Percentiles rank a stretch among this genome's conserved stretches.
Conservation (phyloP, 345 rosid genomes). For the Rhodamnia rubescens region DNA sequence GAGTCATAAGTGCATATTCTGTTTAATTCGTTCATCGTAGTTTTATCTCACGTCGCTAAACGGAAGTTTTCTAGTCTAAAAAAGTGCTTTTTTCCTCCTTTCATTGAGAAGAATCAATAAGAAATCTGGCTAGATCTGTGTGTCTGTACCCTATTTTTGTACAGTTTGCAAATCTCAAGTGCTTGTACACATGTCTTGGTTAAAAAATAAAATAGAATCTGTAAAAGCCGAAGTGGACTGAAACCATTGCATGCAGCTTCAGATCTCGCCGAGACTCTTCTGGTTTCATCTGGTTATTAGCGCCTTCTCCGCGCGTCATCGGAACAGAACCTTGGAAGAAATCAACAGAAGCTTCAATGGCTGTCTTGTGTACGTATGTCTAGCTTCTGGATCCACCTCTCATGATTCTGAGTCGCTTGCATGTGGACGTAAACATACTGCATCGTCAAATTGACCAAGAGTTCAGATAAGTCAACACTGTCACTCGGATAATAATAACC, state of each 20-base stretch:
- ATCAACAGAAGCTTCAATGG: neutral
- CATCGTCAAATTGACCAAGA: neutral
- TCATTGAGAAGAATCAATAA: neutral
- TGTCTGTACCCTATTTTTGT: neutral
- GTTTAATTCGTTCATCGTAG: neutral
- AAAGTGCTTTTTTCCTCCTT: neutral
- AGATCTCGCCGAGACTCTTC: neutral
- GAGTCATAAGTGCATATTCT: neutral
- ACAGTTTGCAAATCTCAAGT: neutral
- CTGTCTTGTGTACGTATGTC: neutral
- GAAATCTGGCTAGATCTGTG: neutral
- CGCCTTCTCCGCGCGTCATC: neutral
- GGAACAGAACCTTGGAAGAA: neutral
- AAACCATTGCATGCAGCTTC: neutral
- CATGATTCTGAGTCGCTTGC: constrained; percentile 64
- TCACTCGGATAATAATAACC: neutral
- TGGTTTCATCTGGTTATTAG: neutral
- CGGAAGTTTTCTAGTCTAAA: neutral
- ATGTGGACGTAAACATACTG: constrained; percentile 53
- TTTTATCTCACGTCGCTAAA: neutral
- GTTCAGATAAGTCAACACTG: neutral
- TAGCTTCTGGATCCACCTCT: constrained; percentile 31
- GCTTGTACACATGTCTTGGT: neutral
- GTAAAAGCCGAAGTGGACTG: neutral
- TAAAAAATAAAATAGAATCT: neutral